Conservation (phyloP, 345 rosid species). For the Rhodomyrtus tomentosa region DNA sequence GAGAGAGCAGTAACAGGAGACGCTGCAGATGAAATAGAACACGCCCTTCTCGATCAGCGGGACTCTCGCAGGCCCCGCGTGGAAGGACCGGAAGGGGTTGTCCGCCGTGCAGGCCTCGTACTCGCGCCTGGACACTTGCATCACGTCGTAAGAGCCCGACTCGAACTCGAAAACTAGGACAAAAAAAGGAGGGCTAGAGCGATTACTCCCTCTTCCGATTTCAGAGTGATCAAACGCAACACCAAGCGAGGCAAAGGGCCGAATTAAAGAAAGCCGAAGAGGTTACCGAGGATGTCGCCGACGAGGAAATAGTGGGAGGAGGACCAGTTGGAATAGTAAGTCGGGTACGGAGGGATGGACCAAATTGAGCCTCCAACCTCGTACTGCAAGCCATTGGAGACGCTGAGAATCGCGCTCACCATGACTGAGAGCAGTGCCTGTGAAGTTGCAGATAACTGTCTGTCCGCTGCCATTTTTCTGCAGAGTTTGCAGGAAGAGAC, state of each 20-base stretch:
- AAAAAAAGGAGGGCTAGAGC: background rate
- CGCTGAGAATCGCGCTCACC: background rate
- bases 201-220: background rate
- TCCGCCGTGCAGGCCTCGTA: slow-evolving; percentile 14
- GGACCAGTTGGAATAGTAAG: slow-evolving; percentile 27
- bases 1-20: slow-evolving; percentile 26
- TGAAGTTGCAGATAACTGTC: background rate
- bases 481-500: background rate
- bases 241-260: background rate
- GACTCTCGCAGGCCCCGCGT: slow-evolving; percentile 14
- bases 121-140: slow-evolving; percentile 26
- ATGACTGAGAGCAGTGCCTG: background rate
- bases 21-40: slow-evolving; percentile 31
- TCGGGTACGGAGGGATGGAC: slow-evolving; percentile 27
- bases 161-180: slow-evolving; percentile 21
- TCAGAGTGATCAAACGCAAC: background rate
- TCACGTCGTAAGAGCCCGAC: slow-evolving; percentile 15
- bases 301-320: slow-evolving; percentile 10
- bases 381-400: background rate
- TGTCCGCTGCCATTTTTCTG: background rate
- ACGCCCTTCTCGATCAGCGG: slow-evolving; percentile 7
- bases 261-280: background rate
- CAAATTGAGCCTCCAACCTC: slow-evolving; percentile 24
- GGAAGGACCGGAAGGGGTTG: slow-evolving; percentile 12
- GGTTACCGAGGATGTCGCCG: slow-evolving; percentile 15